A percentile compares a stretch with the other conserved stretches of the same genome.
Evolutionary conservation across 2,329 filamentous ascomycete species (phyloP).

Genomic region (Chrysosporium queenslandicum): DNA sequence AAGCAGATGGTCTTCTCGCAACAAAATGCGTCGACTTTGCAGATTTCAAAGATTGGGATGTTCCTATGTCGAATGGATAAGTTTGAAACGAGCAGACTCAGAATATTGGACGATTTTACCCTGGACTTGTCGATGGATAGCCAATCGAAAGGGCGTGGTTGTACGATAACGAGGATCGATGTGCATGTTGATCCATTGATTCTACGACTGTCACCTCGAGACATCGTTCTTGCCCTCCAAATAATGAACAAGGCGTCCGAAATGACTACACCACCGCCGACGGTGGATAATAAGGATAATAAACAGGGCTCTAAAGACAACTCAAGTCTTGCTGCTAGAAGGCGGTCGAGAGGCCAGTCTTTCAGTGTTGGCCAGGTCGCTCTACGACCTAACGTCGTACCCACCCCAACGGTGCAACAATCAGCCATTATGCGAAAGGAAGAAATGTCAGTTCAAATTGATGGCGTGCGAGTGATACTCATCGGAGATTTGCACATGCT

Average conservation of each 20-base stretch:
- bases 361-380: neutral
- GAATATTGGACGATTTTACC: conserved; percentile 95
- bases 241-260: conserved; percentile 87
- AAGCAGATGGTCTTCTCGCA: conserved; percentile 89
- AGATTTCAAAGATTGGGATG: conserved; percentile 93
- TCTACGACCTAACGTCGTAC: conserved; percentile 1
- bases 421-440: conserved; percentile 57
- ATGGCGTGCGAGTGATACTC: conserved; percentile 81
- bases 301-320: neutral
- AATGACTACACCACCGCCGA: conserved; percentile 52
- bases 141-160: conserved; percentile 48
- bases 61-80: conserved; percentile 97
- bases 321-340: neutral
- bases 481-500: conserved; percentile 95
- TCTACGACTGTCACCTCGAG: conserved; percentile 76
- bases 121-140: conserved; percentile 80
- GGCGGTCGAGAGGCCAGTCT: conserved; percentile 7
- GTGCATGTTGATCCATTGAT: conserved; percentile 86
- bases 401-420: conserved; percentile 22
- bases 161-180: conserved; percentile 64
- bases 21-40: conserved; percentile 86
- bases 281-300: conserved; percentile 27
- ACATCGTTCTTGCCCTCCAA: conserved; percentile 88
- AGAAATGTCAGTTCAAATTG: conserved; percentile 73
- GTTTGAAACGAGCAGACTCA: conserved; percentile 79